phyloP scores from a whole-genome alignment of 2,329 filamentous ascomycete genomes.

The Aspergillus terreus region DNA sequence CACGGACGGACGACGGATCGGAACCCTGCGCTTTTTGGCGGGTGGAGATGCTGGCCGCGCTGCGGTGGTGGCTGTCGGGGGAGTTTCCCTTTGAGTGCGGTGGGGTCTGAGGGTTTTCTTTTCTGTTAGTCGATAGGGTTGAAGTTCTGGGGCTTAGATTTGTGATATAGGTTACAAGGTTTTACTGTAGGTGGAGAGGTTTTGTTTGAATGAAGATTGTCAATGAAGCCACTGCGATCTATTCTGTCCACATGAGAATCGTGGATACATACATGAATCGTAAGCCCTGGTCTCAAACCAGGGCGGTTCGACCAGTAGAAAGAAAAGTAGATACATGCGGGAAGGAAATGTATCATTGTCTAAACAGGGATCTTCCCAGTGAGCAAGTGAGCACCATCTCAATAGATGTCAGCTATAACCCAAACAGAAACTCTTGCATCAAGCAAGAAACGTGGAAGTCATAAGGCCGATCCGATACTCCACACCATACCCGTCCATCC shows the following conservation, averaged over 20 bases:
- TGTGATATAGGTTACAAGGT: too few species aligned
- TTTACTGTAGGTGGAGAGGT: neutral
- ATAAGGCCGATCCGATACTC: neutral
- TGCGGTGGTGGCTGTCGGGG: too few species aligned
- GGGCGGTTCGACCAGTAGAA: neutral
- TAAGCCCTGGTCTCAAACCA: neutral
- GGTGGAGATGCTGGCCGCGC: too few species aligned
- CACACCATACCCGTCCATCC: neutral
- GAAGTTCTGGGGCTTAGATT: too few species aligned
- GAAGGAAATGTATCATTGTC: neutral
- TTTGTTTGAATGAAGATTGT: neutral
- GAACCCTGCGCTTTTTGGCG: too few species aligned
- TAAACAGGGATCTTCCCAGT: neutral
- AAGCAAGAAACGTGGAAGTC: constrained; percentile 2
- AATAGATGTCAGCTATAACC: constrained; percentile 1
- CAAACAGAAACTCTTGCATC: constrained; percentile 2
- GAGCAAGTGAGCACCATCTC: neutral
- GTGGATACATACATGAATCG: neutral
- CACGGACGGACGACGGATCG: too few species aligned
- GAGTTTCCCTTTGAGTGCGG: too few species aligned
- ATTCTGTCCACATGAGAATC: neutral
- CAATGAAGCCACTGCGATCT: neutral
- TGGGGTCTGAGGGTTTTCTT: too few species aligned
- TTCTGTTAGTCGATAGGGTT: too few species aligned
- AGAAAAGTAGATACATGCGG: neutral